Conservation (phyloP, 305 asterid genomes). For the Ajuga reptans region DNA sequence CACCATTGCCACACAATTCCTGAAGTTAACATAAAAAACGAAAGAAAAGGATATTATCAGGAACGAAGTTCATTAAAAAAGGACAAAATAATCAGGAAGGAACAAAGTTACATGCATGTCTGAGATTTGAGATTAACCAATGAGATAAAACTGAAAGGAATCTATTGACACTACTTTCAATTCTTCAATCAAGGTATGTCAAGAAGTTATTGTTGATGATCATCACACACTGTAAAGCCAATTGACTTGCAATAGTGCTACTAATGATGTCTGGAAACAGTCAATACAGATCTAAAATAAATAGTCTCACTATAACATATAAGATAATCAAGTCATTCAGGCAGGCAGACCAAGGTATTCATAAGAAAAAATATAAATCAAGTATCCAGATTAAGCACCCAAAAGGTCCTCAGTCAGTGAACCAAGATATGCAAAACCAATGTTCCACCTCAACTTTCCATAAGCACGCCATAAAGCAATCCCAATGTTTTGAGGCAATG, state of each 20-base stretch:
- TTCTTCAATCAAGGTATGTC: background rate
- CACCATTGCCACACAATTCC: slow-evolving; percentile 91
- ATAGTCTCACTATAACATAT: background rate
- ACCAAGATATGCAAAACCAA: slow-evolving; percentile 3
- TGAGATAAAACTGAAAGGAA: slow-evolving; percentile 5
- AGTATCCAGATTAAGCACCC: slow-evolving; percentile 3
- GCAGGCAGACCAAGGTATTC: background rate
- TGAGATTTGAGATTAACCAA: slow-evolving; percentile 10
- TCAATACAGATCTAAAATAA: background rate
- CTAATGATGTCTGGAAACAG: background rate
- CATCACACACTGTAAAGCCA: background rate
- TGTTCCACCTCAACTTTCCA: background rate
- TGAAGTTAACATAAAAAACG: slow-evolving; percentile 24
- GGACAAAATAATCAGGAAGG: slow-evolving; percentile 23
- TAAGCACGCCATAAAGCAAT: slow-evolving; percentile 17
- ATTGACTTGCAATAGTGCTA: background rate
- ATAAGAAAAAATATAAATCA: background rate
- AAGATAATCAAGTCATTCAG: background rate
- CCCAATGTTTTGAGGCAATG: slow-evolving; percentile 11
- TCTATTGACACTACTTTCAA: background rate
- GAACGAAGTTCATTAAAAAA: background rate
- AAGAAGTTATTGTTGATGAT: background rate
- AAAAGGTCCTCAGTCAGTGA: background rate
- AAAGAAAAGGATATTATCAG: too few species aligned
- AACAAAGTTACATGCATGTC: background rate